Evolutionary conservation across 257 asterid genomes (phyloP).

Genomic region (Cruciata laevipes): DNA sequence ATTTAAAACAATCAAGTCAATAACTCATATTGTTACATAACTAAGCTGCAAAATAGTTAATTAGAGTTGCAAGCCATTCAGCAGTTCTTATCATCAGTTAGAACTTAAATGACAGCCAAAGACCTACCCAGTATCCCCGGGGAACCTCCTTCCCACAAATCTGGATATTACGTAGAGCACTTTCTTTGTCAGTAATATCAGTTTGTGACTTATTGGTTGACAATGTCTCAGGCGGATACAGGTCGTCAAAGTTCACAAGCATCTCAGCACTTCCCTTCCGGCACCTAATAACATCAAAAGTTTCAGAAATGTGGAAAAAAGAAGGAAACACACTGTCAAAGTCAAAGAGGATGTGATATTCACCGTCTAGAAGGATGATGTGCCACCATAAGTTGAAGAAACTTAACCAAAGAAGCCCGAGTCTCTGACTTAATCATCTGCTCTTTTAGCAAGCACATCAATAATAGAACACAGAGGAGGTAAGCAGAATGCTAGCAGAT

Average conservation of each 20-base stretch:
- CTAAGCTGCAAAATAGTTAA: not conserved
- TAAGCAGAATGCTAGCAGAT: not conserved
- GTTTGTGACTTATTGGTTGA: slow-evolving; percentile 29
- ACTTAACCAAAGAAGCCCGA: slow-evolving; percentile 54
- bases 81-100: slow-evolving; percentile 1
- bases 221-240: slow-evolving; percentile 30
- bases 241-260: slow-evolving; percentile 72
- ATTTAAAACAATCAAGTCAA: not conserved
- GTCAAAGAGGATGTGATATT: slow-evolving; percentile 5
- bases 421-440: slow-evolving; percentile 84
- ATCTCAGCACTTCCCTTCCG: slow-evolving; percentile 92
- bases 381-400: slow-evolving; percentile 83
- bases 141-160: slow-evolving; percentile 94
- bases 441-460: slow-evolving; percentile 13
- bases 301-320: slow-evolving; percentile 16
- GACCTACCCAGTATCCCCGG: slow-evolving; percentile 93
- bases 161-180: slow-evolving; percentile 35
- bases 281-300: slow-evolving; percentile 46
- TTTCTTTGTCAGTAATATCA: slow-evolving; percentile 34
- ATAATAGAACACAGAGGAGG: not conserved
- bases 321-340: slow-evolving; percentile 1
- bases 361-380: slow-evolving; percentile 98
- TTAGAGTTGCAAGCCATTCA: not conserved
- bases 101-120: slow-evolving; percentile 14
- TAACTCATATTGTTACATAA: not conserved